Conservation (phyloP, 1,284 basidiomycete species). For the Albatrellus sp. region DNA sequence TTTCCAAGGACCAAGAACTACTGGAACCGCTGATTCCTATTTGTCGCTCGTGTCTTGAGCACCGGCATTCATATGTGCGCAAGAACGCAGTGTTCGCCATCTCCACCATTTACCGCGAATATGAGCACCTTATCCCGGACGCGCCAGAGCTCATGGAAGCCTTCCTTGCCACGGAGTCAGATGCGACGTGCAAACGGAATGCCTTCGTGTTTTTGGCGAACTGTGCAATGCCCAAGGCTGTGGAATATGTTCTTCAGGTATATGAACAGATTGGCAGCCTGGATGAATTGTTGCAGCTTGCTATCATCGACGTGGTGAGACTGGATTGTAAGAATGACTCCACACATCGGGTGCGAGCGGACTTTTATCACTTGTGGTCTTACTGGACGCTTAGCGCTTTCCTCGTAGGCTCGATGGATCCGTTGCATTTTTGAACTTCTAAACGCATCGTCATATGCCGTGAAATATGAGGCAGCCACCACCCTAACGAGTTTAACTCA, state of each 20-base stretch:
- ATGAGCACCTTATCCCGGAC: conserved; percentile 92
- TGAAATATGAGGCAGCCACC: conserved; percentile 97
- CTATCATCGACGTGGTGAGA: conserved; percentile 90
- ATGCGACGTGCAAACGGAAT: conserved; percentile 95
- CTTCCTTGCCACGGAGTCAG: conserved; percentile 94
- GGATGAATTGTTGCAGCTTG: conserved; percentile 95
- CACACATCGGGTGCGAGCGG: conserved; percentile 52
- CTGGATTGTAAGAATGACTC: conserved; percentile 84
- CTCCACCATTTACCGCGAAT: conserved; percentile 88
- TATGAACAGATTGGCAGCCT: conserved; percentile 77
- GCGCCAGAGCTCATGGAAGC: conserved; percentile 95
- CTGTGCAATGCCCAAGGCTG: conserved; percentile 82
- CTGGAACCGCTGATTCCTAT: conserved; percentile 94
- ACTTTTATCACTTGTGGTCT: conserved; percentile 5
- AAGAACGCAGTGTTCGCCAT: conserved; percentile 98
- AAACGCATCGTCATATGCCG: conserved; percentile 82
- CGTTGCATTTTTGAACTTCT: conserved; percentile 93
- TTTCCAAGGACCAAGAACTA: conserved; percentile 85
- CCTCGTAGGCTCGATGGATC: conserved; percentile 74
- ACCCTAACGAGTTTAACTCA: conserved; percentile 92
- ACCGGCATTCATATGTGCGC: conserved; percentile 95
- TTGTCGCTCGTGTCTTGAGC: conserved; percentile 90
- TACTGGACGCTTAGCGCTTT: conserved; percentile 5
- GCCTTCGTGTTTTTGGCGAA: conserved; percentile 92
- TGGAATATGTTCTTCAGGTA: conserved; percentile 81